These are phyloP conservation scores for Camelina hispida DNA, from an alignment of 345 rosid species.

Conservation along the genomic window DNA sequence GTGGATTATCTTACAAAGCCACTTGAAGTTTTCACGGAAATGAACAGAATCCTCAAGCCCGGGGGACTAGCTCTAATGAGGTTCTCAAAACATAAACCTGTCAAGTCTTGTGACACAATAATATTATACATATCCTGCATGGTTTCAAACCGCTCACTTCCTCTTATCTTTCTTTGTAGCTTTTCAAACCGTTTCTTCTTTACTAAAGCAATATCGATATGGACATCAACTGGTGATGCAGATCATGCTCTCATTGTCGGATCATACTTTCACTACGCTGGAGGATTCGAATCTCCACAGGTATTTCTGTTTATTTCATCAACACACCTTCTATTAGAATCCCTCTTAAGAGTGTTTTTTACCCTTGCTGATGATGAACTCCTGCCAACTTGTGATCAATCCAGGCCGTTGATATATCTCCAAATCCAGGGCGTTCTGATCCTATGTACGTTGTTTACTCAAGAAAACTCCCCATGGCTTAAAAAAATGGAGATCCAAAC, in stretches of 20 bases:
- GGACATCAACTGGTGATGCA: conserved; percentile 92
- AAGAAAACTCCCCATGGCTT: conserved; percentile 60
- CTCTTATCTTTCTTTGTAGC: conserved; percentile 47
- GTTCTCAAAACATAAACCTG: conserved; percentile 38
- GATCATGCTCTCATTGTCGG: conserved; percentile 89
- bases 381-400: conserved; percentile 23
- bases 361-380: conserved; percentile 12
- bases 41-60: conserved; percentile 78
- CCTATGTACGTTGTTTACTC: conserved; percentile 86
- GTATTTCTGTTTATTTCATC: conserved; percentile 44
- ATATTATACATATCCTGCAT: background rate
- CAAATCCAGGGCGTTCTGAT: conserved; percentile 83
- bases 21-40: conserved; percentile 79
- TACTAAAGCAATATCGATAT: conserved; percentile 90
- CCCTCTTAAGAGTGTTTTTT: background rate
- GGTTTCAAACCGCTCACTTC: conserved; percentile 1
- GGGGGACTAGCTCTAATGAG: conserved; percentile 86
- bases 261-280: conserved; percentile 85
- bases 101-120: conserved; percentile 5
- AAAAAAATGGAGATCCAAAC: conserved; percentile 21
- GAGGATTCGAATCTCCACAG: conserved; percentile 93
- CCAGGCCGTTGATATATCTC: conserved; percentile 94
- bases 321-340: background rate
- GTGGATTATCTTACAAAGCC: conserved; percentile 91
- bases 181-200: conserved; percentile 89